Conservation (phyloP, 2,329 filamentous ascomycete species). For the Monosporascus sp. region DNA sequence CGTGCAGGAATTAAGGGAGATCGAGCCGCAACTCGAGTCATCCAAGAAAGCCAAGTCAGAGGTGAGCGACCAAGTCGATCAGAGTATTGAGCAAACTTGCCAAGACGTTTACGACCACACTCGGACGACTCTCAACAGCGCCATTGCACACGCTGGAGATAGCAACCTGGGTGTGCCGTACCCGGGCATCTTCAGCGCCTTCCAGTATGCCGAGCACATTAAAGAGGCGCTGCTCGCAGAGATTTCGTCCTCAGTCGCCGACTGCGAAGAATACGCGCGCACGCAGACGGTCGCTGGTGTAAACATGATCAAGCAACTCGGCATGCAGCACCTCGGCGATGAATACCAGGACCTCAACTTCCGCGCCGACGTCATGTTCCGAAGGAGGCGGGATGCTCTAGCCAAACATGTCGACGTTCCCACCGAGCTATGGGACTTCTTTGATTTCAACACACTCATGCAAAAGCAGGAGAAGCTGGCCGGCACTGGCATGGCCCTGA, state of each 20-base stretch:
- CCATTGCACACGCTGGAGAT: slow-evolving; percentile 73
- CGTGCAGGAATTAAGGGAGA: slow-evolving; percentile 68
- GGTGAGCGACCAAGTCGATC: slow-evolving; percentile 75
- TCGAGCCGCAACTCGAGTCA: slow-evolving; percentile 81
- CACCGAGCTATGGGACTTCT: slow-evolving; percentile 88
- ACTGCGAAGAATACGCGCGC: slow-evolving; percentile 84
- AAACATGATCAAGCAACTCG: slow-evolving; percentile 80
- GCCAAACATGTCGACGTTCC: slow-evolving; percentile 83
- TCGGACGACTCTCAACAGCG: slow-evolving; percentile 65
- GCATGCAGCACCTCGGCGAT: slow-evolving; percentile 80
- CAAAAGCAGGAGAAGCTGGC: slow-evolving; percentile 93
- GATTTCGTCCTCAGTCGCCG: slow-evolving; percentile 70
- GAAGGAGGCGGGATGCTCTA: slow-evolving; percentile 70
- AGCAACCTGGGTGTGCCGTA: slow-evolving; percentile 78
- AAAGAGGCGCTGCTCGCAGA: slow-evolving; percentile 88
- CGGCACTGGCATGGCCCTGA: slow-evolving; percentile 90
- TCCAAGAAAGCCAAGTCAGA: slow-evolving; percentile 75
- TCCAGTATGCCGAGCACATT: slow-evolving; percentile 88
- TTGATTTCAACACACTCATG: slow-evolving; percentile 77
- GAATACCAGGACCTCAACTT: slow-evolving; percentile 84
- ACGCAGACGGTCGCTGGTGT: slow-evolving; percentile 73
- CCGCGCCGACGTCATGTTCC: slow-evolving; percentile 91
- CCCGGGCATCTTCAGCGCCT: slow-evolving; percentile 76
- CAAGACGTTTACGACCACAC: slow-evolving; percentile 82
- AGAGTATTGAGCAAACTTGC: slow-evolving; percentile 78